Percentiles rank a stretch among this genome's conserved stretches.
These are phyloP conservation scores for Striga hermonthica DNA, from an alignment of 305 asterid species.

Conservation along the genomic window DNA sequence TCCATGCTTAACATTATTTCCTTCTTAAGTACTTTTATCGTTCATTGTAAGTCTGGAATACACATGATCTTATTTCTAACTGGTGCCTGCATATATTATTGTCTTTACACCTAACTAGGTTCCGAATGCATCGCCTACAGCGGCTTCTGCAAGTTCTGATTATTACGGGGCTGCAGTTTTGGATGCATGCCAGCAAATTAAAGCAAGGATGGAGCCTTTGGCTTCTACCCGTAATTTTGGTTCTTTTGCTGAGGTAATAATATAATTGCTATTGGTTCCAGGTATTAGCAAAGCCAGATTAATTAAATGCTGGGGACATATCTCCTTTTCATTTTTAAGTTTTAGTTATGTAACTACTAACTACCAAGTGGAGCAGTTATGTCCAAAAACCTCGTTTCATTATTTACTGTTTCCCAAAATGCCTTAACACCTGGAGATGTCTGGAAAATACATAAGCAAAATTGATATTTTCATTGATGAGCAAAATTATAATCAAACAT, in stretches of 20 bases:
- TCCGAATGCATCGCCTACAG: constrained; percentile 96
- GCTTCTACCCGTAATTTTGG: constrained; percentile 47
- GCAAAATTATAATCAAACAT: too few species aligned
- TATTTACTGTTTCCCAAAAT: too few species aligned
- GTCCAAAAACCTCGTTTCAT: too few species aligned
- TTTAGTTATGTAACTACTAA: neutral
- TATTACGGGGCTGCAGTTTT: constrained; percentile 94
- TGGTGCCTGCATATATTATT: constrained; percentile 9
- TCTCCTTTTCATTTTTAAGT: neutral
- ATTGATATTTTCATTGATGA: too few species aligned
- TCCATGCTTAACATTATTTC: too few species aligned
- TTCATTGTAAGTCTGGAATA: constrained; percentile 9
- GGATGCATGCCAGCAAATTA: constrained; percentile 93
- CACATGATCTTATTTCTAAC: too few species aligned
- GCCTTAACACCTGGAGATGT: too few species aligned
- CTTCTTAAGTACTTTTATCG: neutral
- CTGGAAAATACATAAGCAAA: too few species aligned
- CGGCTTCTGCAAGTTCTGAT: constrained; percentile 99
- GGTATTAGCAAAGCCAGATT: neutral
- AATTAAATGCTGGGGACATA: too few species aligned
- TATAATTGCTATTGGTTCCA: constrained; percentile 20
- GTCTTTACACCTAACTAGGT: constrained; percentile 44
- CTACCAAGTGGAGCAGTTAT: too few species aligned
- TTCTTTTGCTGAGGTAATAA: constrained; percentile 84
- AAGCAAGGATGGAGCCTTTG: constrained; percentile 82